Conservation (phyloP, 108 stramenopile species). For the Nitzschia putrida region DNA sequence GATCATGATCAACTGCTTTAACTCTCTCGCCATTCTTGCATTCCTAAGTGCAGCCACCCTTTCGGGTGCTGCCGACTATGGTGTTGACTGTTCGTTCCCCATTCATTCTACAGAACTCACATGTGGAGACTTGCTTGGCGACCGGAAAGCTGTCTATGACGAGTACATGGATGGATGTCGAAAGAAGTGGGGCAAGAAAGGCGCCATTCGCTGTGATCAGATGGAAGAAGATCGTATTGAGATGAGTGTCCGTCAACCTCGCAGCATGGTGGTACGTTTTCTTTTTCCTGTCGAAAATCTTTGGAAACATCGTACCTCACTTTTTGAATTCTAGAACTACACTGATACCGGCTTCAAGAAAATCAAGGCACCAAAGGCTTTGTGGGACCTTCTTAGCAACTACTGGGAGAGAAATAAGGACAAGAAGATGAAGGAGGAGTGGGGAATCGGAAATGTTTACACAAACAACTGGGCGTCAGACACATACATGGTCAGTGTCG, state of each 20-base stretch:
- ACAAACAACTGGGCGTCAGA: constrained; percentile 78
- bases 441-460: constrained; percentile 70
- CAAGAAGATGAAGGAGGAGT: constrained; percentile 53
- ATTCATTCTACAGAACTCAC: constrained; percentile 56
- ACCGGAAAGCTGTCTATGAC: constrained; percentile 59
- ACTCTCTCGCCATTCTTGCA: constrained; percentile 5
- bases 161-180: constrained; percentile 82
- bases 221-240: constrained; percentile 66
- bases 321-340: constrained; percentile 46
- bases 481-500: constrained; percentile 81
- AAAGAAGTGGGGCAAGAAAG: constrained; percentile 46
- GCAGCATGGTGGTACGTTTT: constrained; percentile 51
- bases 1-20: constrained; percentile 8
- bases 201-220: constrained; percentile 50
- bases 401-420: constrained; percentile 70
- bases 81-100: constrained; percentile 80
- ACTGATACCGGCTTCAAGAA: constrained; percentile 83
- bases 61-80: constrained; percentile 43
- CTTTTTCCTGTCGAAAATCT: background rate
- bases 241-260: constrained; percentile 76
- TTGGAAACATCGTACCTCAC: no score
- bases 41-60: background rate
- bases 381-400: constrained; percentile 55
- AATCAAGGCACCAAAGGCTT: constrained; percentile 55
- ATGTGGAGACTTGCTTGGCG: constrained; percentile 50